These are phyloP conservation scores for Sequoiadendron giganteum DNA, from an alignment of 75 land plant genomes.

Conservation along the genomic window DNA sequence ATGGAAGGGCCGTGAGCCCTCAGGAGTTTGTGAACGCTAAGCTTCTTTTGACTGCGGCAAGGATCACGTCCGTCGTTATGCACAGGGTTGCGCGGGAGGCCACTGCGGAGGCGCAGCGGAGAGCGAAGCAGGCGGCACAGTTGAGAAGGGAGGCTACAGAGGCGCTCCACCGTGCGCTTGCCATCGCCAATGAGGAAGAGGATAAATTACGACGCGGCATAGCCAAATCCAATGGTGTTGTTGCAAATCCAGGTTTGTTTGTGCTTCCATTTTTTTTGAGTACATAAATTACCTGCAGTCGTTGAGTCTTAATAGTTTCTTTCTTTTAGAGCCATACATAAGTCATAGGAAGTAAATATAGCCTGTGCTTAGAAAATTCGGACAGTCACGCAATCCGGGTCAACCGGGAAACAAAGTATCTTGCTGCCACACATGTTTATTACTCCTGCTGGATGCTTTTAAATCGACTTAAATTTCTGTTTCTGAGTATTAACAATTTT, in stretches of 20 bases:
- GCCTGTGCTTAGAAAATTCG: too few relatives aligned
- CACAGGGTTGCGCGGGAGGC: neutral
- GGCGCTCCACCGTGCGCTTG: neutral
- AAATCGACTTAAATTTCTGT: too few relatives aligned
- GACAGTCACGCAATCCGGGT: too few relatives aligned
- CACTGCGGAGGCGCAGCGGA: neutral
- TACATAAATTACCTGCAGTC: neutral
- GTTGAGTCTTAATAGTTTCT: too few relatives aligned
- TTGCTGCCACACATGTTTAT: too few relatives aligned
- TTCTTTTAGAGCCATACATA: too few relatives aligned
- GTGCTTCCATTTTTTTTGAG: neutral
- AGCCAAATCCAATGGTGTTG: neutral
- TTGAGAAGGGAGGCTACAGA: neutral
- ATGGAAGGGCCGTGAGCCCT: neutral
- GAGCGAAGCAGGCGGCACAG: neutral
- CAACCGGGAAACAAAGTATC: too few relatives aligned
- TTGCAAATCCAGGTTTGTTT: neutral
- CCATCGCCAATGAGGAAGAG: neutral
- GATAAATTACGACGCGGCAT: neutral
- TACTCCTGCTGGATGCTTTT: too few relatives aligned
- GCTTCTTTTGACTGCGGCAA: neutral
- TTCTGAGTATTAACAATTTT: too few relatives aligned
- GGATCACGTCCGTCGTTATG: neutral
- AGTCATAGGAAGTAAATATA: too few relatives aligned
- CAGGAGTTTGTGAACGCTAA: constrained; percentile 4